These are phyloP conservation scores for Alnus glutinosa DNA, from an alignment of 306 rosid species.

Conservation along the genomic window DNA sequence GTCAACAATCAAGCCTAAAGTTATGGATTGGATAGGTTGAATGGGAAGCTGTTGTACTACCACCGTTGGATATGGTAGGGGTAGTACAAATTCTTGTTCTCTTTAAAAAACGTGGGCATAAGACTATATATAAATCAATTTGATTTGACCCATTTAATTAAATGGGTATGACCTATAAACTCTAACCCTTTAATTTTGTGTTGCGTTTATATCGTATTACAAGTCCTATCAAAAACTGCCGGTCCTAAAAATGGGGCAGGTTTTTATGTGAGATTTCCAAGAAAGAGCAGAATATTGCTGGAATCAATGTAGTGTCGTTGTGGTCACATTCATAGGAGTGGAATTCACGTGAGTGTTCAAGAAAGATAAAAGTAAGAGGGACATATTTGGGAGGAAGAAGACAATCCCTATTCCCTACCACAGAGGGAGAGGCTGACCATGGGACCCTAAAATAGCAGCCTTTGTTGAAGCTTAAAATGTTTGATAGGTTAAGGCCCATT, in stretches of 20 bases:
- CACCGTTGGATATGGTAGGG: no score
- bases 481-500: not conserved
- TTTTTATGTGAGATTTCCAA: not conserved
- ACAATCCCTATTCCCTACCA: not conserved
- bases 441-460: not conserved
- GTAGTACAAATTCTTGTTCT: no score
- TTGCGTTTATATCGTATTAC: no score
- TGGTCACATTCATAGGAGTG: not conserved
- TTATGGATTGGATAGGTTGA: not conserved
- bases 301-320: not conserved
- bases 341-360: not conserved
- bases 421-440: not conserved
- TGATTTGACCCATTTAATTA: no score
- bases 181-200: no score
- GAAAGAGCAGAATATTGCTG: not conserved
- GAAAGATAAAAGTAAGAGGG: not conserved
- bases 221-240: no score
- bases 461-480: constrained; percentile 12
- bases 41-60: no score
- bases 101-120: no score
- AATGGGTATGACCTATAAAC: rapidly evolving
- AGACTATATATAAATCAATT: no score
- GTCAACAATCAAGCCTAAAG: not conserved
- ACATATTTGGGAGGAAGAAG: not conserved
- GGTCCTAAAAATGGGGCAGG: not conserved